Percentiles rank a stretch among this genome's conserved stretches.
Evolutionary conservation across 1,284 basidiomycete genomes (phyloP).

Genomic region (Ceratobasidium sp.): DNA sequence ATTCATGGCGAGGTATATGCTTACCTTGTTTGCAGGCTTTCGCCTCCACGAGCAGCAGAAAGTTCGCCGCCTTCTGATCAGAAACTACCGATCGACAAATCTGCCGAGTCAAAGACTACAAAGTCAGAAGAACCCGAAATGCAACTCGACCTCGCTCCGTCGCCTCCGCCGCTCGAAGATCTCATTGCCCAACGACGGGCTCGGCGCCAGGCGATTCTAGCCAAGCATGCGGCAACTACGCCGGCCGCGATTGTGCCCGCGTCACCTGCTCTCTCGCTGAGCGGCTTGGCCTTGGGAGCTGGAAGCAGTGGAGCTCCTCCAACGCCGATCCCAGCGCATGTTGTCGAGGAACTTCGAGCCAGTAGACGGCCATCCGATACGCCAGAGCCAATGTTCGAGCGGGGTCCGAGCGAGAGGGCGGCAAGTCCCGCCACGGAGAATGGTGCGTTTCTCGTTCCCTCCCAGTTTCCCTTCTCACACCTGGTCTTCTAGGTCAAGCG

Average conservation of each 20-base stretch:
- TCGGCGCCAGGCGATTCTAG: conserved; percentile 85
- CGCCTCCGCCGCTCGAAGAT: conserved; percentile 53
- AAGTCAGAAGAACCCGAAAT: conserved; percentile 60
- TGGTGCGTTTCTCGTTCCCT: conserved; percentile 1
- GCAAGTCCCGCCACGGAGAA: conserved; percentile 27
- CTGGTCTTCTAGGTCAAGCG: conserved; percentile 39
- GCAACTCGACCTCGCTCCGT: conserved; percentile 66
- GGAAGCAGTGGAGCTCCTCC: conserved; percentile 59
- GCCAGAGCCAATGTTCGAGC: conserved; percentile 23
- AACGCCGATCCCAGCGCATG: conserved; percentile 70
- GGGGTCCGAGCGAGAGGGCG: conserved; percentile 56
- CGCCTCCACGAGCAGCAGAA: conserved; percentile 48
- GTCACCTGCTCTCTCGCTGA: conserved; percentile 53
- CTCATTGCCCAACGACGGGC: conserved; percentile 82
- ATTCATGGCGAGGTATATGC: conserved; percentile 9
- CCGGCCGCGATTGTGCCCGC: conserved; percentile 63
- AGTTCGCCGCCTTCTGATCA: conserved; percentile 47
- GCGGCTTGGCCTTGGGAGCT: not conserved
- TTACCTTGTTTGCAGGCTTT: conserved; percentile 35
- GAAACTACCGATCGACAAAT: conserved; percentile 51
- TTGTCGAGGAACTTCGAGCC: conserved; percentile 62
- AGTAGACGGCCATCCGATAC: conserved; percentile 52
- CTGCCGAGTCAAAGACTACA: conserved; percentile 18
- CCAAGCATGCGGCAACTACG: conserved; percentile 75
- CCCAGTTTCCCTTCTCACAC: not conserved